Evolutionary conservation across 495 filamentous ascomycete genomes (phyloP).

Genomic region (Barbatosphaeria neglecta): DNA sequence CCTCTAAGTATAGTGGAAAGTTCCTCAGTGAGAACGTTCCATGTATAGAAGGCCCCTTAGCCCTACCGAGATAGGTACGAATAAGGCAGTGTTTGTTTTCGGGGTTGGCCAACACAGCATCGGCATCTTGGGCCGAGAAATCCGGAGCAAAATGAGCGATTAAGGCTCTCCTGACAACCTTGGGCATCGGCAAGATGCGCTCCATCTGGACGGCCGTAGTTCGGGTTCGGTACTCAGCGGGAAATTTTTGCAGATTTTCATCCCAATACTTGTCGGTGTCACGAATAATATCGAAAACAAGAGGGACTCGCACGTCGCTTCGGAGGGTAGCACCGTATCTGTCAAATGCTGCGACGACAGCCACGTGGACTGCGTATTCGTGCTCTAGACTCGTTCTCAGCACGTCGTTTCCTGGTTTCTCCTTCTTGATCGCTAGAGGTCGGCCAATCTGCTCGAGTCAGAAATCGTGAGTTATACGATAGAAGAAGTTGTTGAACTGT

Average conservation of each 20-base stretch:
- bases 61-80: conserved; percentile 11
- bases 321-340: conserved; percentile 2
- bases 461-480: too few relatives aligned
- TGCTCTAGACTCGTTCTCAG: too few relatives aligned
- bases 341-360: too few relatives aligned
- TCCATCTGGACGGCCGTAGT: conserved; percentile 11
- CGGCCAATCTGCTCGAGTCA: too few relatives aligned
- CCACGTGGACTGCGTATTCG: too few relatives aligned
- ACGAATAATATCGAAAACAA: not conserved
- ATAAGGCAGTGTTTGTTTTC: conserved; percentile 17
- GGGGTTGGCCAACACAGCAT: conserved; percentile 7
- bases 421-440: too few relatives aligned
- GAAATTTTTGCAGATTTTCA: conserved; percentile 4
- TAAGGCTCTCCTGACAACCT: conserved; percentile 5
- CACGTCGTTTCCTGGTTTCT: too few relatives aligned
- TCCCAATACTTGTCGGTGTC: conserved; percentile 3
- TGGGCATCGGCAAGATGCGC: conserved; percentile 16
- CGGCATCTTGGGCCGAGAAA: conserved; percentile 1
- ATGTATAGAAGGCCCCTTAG: not conserved
- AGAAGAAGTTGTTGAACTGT: too few relatives aligned
- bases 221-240: conserved; percentile 3
- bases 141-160: conserved; percentile 10
- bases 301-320: conserved; percentile 10
- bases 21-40: conserved; percentile 11
- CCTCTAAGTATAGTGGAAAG: conserved; percentile 12